These are phyloP conservation scores for Penstemon eatonii DNA, from an alignment of 257 asterid genomes.

Conservation along the genomic window DNA sequence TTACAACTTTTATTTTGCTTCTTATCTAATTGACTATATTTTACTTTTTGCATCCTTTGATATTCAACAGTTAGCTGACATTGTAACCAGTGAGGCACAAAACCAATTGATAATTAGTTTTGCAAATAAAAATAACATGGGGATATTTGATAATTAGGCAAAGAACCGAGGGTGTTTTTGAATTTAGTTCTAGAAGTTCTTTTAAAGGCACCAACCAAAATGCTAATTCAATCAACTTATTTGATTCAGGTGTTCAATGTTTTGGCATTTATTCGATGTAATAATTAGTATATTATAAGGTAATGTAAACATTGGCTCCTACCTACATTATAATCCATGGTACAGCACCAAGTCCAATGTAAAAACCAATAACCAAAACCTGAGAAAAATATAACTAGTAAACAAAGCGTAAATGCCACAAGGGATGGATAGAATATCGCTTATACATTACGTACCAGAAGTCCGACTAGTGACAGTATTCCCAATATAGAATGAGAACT, in stretches of 20 bases:
- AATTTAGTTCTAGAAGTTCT: too few species aligned
- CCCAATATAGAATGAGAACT: constrained; percentile 40
- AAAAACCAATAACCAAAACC: constrained; percentile 78
- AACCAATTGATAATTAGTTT: constrained; percentile 51
- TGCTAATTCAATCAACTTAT: too few species aligned
- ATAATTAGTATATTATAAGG: too few species aligned
- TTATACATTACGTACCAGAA: constrained; percentile 52
- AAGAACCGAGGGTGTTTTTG: too few species aligned
- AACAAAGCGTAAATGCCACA: constrained; percentile 16
- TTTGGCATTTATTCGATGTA: too few species aligned
- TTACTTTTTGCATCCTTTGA: too few species aligned
- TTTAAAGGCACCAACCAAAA: too few species aligned
- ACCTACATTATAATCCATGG: constrained; percentile 98
- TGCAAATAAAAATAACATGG: too few species aligned
- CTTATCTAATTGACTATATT: too few species aligned
- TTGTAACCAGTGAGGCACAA: constrained; percentile 66
- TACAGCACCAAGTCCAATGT: constrained; percentile 77
- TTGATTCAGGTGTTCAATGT: too few species aligned
- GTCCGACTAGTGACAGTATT: constrained; percentile 59
- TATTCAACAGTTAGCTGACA: constrained; percentile 46
- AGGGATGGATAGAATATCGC: constrained; percentile 3
- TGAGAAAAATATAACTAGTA: constrained; percentile 31
- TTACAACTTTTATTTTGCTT: too few species aligned
- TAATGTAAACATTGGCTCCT: constrained; percentile 15
- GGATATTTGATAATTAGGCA: too few species aligned